Base-by-base conservation (phyloP, 2,329 filamentous ascomycete genomes). In the Cordyceps fumosorosea region DNA sequence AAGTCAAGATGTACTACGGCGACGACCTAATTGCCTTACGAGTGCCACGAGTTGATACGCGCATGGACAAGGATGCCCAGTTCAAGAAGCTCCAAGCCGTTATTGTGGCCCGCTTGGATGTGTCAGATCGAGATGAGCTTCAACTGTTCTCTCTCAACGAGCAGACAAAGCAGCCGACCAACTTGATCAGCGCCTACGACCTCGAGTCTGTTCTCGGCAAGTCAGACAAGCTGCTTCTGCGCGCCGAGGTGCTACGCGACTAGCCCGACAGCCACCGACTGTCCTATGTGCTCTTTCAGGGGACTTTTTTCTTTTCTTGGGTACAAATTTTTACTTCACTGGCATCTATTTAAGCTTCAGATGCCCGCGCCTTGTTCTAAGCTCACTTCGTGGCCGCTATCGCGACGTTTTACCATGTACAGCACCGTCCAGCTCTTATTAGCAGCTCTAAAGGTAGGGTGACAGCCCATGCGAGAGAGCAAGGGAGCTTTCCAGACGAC, bases 1-100 rank as follows among this genome's bases (percentile, higher is more conserved):
- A 97, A 75, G 90, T 98, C 73, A 98, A 98, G 77, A 89, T 97
- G 60, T 95, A 90, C 78, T 97, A 91, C 78, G 90, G 93, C 66
- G 89, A 93, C 64, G 93, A 97, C 67, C 85, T 96, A 62, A 93
- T 97, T 67, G 90, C 95, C 51, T 92, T 99, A 69, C 88, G 93
- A 40, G 91, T 98, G 61, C 89, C 93, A 0, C 83, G 84, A 1
- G 57, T 60, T 14, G 57, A 60, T 22, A 34, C 57, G 8, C 48
- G 57, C 24, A 47, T 22, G n/a, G 50, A 60, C 50, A 62, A 45
- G 24, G 89, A 96, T 60, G 91, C 96, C 69, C 83, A 83, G 60
- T 95, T 88, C 74, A 80, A 84, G 59, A 89, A 91, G 64, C 81
- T 99, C 10, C 88, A 89, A 68, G 88, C 92, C 67, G 96, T 95